Conservation (phyloP, 2,329 filamentous ascomycete species). For the Colletotrichum viniferum region DNA sequence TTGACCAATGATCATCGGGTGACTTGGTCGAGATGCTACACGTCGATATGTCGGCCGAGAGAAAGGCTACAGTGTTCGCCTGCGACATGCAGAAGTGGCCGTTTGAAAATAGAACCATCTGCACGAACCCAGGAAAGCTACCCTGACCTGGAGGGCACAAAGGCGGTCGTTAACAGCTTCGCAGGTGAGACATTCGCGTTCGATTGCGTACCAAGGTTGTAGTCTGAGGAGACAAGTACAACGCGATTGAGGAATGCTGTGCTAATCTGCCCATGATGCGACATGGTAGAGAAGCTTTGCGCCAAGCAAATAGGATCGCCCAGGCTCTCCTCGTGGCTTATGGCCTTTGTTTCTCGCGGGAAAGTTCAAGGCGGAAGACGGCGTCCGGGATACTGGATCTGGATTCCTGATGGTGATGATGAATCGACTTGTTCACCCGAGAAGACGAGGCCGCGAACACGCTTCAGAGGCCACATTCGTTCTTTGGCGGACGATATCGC, state of each 20-base stretch:
- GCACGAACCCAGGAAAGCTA: background rate
- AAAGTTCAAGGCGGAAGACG: background rate
- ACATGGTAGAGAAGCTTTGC: background rate
- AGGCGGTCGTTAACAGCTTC: background rate
- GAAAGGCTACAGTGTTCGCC: background rate
- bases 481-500: background rate
- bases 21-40: background rate
- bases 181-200: background rate
- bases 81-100: constrained; percentile 3
- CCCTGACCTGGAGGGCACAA: background rate
- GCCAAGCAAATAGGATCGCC: background rate
- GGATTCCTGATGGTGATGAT: background rate
- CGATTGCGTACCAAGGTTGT: background rate
- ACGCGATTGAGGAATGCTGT: background rate
- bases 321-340: background rate
- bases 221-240: background rate
- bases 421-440: background rate
- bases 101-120: background rate
- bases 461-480: background rate
- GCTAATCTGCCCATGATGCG: background rate
- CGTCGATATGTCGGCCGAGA: background rate
- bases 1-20: background rate
- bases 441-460: background rate
- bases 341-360: background rate
- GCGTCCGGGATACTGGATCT: background rate